Percentiles rank a stretch among this genome's conserved stretches.
These are phyloP conservation scores for Cajanus cajan DNA, from an alignment of 306 rosid species.

Conservation along the genomic window DNA sequence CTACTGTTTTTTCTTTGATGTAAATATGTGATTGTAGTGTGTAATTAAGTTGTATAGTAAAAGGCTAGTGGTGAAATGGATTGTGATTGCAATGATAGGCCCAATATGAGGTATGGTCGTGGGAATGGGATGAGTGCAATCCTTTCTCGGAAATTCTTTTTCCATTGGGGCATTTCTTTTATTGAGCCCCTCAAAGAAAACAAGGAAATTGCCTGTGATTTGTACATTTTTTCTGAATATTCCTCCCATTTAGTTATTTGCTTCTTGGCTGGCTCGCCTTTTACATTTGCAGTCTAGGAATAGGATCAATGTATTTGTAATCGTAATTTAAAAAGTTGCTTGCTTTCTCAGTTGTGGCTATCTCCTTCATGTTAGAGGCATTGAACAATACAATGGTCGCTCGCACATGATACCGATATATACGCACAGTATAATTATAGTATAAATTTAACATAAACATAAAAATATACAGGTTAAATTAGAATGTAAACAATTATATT, in stretches of 20 bases:
- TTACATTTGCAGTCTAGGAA: not conserved
- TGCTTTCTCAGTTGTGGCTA: not conserved
- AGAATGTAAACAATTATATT: not conserved
- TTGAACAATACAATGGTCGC: no score
- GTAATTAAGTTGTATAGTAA: conserved; percentile 69
- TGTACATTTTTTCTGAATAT: conserved; percentile 12
- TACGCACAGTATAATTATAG: not conserved
- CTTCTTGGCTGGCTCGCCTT: not conserved
- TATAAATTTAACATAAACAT: no score
- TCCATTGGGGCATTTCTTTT: conserved; percentile 46
- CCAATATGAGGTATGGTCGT: conserved; percentile 21
- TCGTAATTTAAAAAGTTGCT: not conserved
- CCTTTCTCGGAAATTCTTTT: conserved; percentile 43
- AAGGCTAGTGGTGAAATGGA: conserved; percentile 41
- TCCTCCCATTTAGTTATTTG: not conserved
- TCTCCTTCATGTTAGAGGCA: not conserved
- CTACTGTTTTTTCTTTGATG: conserved; percentile 41
- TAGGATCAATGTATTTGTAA: not conserved
- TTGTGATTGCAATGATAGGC: conserved; percentile 41
- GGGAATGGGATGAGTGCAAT: conserved; percentile 42
- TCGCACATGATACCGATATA: not conserved
- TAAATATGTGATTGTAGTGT: conserved; percentile 56
- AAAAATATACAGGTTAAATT: not conserved
- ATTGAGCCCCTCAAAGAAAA: conserved; percentile 32
- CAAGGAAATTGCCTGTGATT: conserved; percentile 20